A percentile compares a stretch with the other conserved stretches of the same genome.
These are phyloP conservation scores for Polyporus tsugae DNA, from an alignment of 1,284 basidiomycete species.

Conservation along the genomic window DNA sequence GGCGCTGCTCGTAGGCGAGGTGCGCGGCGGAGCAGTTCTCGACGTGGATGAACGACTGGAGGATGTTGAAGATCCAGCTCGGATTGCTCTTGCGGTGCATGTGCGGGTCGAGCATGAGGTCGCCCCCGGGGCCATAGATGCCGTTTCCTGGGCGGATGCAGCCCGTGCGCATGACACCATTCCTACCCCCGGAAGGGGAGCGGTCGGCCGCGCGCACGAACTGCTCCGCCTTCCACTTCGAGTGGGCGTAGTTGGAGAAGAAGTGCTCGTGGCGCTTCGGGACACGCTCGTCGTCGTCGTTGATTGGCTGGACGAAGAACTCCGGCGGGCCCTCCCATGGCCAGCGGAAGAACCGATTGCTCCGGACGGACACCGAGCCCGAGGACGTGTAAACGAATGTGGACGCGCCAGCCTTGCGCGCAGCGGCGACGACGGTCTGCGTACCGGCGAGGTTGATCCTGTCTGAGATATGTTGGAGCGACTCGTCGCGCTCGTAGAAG, in stretches of 20 bases:
- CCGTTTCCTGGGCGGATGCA: conserved; percentile 80
- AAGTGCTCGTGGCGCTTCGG: conserved; percentile 62
- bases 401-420: conserved; percentile 52
- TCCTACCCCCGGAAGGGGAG: conserved; percentile 42
- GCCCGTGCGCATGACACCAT: conserved; percentile 63
- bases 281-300: conserved; percentile 58
- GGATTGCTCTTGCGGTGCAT: conserved; percentile 66
- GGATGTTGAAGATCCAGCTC: conserved; percentile 62
- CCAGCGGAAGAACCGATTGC: conserved; percentile 69
- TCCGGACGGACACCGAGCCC: conserved; percentile 59
- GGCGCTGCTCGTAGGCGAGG: conserved; percentile 73
- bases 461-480: conserved; percentile 60
- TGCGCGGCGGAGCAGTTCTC: conserved; percentile 79
- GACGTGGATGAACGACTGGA: conserved; percentile 74
- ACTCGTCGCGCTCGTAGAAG: conserved; percentile 69
- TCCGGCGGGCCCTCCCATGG: conserved; percentile 71
- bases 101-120: conserved; percentile 69
- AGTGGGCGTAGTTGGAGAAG: conserved; percentile 75
- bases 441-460: conserved; percentile 72
- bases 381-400: conserved; percentile 71
- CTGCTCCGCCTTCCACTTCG: conserved; percentile 62
- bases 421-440: conserved; percentile 64
- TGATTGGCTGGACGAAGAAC: conserved; percentile 63
- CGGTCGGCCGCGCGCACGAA: conserved; percentile 64
- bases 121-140: conserved; percentile 76